Base-by-base conservation (phyloP, 805 yeast species). In the Pichia cabralensis region DNA sequence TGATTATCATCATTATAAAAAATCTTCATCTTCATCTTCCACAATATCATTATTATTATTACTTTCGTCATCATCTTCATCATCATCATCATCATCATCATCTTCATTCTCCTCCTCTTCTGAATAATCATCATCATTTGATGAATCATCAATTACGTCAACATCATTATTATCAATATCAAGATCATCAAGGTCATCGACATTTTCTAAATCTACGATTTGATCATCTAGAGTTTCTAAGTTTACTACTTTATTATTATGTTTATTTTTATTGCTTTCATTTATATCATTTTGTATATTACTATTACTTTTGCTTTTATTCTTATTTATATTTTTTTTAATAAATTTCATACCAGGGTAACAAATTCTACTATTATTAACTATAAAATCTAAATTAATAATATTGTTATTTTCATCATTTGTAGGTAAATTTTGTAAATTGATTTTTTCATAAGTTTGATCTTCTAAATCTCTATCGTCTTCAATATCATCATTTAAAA, bases 401-500 rank as follows among this genome's bases (percentile, higher is more conserved):
- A 2, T 24, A 6, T 13, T 15, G 14, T 21, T 8, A 22, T 26
- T 23, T n/a, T 11, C 22, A 7, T 14, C 4, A 9, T 34, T 41
- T 11, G 42, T 50, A 31, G 28, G 38, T 30, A 28, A 34, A 11
- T 45, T 47, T 18, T 56, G 49, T n/a, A 38, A 42, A 6, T 31
- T 33, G 8, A 76, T 61, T 36, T 67, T 74, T 34, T 68, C 71
- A 30, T 60, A 43, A 0, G 76, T 70, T 40, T 72, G 76, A 14
- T 62, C 68, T 43, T 78, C 85, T 43, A 76, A 59, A 17, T 73
- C 62, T 42, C 75, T 61, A 5, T 76, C 68, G 48, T 80, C 85
- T 31, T 67, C 69, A 13, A 80, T 58, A 50, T 80, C 92, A 53
- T 80, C 89, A 33, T 67, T 70, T 48, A 80, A 45, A 44, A 80